A percentile compares a stretch with the other conserved stretches of the same genome.
Evolutionary conservation across 2,329 filamentous ascomycete species (phyloP).

Genomic region (Talaromyces sp.): DNA sequence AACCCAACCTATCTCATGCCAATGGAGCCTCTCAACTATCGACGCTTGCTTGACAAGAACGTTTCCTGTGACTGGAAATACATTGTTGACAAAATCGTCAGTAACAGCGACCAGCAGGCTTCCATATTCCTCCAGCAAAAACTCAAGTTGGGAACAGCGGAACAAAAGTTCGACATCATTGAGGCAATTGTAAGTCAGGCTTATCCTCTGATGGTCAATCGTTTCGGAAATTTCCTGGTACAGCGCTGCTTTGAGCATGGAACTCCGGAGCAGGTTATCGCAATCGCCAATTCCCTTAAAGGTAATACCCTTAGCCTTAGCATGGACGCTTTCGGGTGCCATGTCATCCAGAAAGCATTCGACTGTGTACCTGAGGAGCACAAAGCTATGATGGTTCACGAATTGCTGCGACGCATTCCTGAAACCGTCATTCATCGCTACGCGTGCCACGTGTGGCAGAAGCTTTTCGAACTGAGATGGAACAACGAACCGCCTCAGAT

Average conservation of each 20-base stretch:
- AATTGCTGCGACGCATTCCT: slow-evolving; percentile 87
- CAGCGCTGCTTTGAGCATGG: slow-evolving; percentile 99
- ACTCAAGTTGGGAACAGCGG: slow-evolving; percentile 88
- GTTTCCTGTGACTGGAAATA: slow-evolving; percentile 99
- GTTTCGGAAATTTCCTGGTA: slow-evolving; percentile 96
- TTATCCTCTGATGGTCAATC: slow-evolving; percentile 95
- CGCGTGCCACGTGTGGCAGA: slow-evolving; percentile 99
- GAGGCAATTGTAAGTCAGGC: slow-evolving; percentile 93
- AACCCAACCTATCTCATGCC: slow-evolving; percentile 77
- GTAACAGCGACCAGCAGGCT: slow-evolving; percentile 97
- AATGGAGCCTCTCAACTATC: slow-evolving; percentile 92
- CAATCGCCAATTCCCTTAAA: slow-evolving; percentile 89
- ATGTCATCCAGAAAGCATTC: slow-evolving; percentile 97
- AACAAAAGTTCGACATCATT: slow-evolving; percentile 97
- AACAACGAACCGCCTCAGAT: slow-evolving; percentile 91
- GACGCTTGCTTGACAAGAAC: slow-evolving; percentile 88
- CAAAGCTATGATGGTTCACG: slow-evolving; percentile 98
- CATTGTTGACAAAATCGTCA: slow-evolving; percentile 98
- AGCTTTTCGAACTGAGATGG: slow-evolving; percentile 97
- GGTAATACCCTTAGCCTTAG: slow-evolving; percentile 91
- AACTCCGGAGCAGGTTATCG: slow-evolving; percentile 86
- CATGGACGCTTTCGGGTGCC: slow-evolving; percentile 98
- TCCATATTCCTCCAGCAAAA: slow-evolving; percentile 99
- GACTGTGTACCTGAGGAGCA: slow-evolving; percentile 96
- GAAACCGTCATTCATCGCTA: slow-evolving; percentile 98